phyloP scores from a whole-genome alignment of 108 stramenopile genomes.

The Fragilariopsis cylindrus region DNA sequence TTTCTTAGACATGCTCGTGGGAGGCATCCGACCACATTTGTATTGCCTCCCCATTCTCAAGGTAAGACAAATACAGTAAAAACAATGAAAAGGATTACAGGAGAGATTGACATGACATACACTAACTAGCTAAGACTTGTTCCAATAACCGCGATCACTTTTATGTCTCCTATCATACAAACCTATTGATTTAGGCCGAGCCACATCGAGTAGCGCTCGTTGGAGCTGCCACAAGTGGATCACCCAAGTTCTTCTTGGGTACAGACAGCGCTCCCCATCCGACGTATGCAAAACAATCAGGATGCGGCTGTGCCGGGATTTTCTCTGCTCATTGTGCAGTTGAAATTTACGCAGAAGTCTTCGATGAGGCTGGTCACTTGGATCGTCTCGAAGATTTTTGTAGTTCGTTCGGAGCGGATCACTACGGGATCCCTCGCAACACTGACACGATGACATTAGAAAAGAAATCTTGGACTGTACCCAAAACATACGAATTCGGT shows the following conservation, averaged over 20 bases:
- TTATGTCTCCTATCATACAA: too few species aligned
- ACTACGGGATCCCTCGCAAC: slow-evolving; percentile 88
- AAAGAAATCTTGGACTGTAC: slow-evolving; percentile 86
- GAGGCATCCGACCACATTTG: slow-evolving; percentile 96
- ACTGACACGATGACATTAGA: slow-evolving; percentile 68
- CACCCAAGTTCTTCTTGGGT: slow-evolving; percentile 94
- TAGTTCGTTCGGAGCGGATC: slow-evolving; percentile 87
- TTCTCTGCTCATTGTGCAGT: slow-evolving; percentile 95
- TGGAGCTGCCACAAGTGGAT: slow-evolving; percentile 88
- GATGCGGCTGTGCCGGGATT: slow-evolving; percentile 97
- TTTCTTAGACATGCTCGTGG: slow-evolving; percentile 67
- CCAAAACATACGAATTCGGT: slow-evolving; percentile 80
- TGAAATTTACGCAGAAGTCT: slow-evolving; percentile 95
- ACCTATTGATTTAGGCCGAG: slow-evolving; percentile 59
- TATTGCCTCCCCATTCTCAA: slow-evolving; percentile 99
- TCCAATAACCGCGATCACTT: too few species aligned
- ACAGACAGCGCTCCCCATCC: slow-evolving; percentile 98
- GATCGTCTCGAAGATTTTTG: slow-evolving; percentile 91
- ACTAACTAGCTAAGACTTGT: too few species aligned
- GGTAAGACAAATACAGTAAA: not conserved
- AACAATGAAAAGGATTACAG: too few species aligned
- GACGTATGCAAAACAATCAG: slow-evolving; percentile 67
- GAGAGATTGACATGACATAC: too few species aligned
- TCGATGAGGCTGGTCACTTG: slow-evolving; percentile 85
- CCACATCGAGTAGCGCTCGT: slow-evolving; percentile 90